Evolutionary conservation across 495 filamentous ascomycete species (phyloP).

Genomic region (Xylaria scruposa): DNA sequence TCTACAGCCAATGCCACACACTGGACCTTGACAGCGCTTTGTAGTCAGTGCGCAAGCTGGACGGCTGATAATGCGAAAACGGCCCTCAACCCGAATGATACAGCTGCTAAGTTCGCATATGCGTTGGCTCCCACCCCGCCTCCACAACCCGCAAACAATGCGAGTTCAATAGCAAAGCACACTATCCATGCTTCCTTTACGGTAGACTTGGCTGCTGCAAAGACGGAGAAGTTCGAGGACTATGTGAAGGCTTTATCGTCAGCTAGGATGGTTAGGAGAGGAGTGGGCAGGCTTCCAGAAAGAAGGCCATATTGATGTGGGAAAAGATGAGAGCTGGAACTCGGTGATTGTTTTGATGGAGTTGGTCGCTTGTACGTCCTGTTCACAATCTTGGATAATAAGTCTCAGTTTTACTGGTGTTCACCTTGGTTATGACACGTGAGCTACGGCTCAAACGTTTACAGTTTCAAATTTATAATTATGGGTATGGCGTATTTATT

Average conservation of each 20-base stretch:
- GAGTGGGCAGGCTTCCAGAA: background rate
- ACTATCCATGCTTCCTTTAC: conserved; percentile 38
- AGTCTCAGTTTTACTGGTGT: background rate
- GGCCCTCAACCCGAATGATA: conserved; percentile 41
- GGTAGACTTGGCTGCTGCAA: conserved; percentile 31
- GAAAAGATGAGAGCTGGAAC: background rate
- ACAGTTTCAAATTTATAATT: background rate
- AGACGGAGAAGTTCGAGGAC: conserved; percentile 35
- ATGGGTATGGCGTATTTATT: background rate
- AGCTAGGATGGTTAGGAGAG: background rate
- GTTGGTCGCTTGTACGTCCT: background rate
- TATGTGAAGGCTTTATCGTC: conserved; percentile 25
- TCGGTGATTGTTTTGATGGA: background rate
- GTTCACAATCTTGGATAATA: background rate
- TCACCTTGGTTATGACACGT: background rate
- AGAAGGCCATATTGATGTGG: background rate
- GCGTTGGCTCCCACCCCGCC: conserved; percentile 14
- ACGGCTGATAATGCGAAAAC: conserved; percentile 23
- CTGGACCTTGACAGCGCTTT: conserved; percentile 56
- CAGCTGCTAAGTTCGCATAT: conserved; percentile 21
- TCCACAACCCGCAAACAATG: conserved; percentile 31
- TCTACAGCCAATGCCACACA: conserved; percentile 54
- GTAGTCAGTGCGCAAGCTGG: conserved; percentile 53
- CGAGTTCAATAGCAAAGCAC: conserved; percentile 37
- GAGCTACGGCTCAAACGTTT: background rate